phyloP scores from a whole-genome alignment of 306 rosid species.

The Fagus sylvatica region DNA sequence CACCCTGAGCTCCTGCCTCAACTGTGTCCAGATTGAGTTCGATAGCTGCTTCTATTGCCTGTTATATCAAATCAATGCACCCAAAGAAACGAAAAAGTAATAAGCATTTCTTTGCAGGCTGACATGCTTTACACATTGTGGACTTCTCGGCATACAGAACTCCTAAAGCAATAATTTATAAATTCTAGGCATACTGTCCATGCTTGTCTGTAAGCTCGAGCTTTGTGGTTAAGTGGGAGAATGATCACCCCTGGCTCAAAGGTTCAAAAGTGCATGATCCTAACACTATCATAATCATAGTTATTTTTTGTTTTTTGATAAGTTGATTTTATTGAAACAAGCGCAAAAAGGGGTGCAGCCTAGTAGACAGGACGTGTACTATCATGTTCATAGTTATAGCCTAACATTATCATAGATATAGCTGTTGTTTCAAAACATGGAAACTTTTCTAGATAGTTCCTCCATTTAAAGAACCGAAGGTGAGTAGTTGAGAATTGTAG shows the following conservation, averaged over 20 bases:
- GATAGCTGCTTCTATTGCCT: constrained; percentile 99
- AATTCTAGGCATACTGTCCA: not conserved
- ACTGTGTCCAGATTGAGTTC: constrained; percentile 79
- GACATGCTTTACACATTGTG: not conserved
- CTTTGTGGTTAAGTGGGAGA: not conserved
- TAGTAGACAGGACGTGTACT: not conserved
- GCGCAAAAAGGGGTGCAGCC: too few species aligned
- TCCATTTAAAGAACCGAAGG: not conserved
- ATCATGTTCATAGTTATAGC: not conserved
- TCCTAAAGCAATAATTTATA: not conserved
- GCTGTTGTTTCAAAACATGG: not conserved
- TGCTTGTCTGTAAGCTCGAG: not conserved
- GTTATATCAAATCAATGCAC: constrained; percentile 19
- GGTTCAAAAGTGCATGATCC: not conserved
- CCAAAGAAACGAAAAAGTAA: not conserved
- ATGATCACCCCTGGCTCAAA: not conserved
- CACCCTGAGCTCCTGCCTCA: constrained; percentile 99
- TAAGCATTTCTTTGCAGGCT: not conserved
- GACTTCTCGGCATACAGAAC: not conserved
- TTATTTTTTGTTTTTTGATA: not conserved
- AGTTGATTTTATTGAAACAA: too few species aligned
- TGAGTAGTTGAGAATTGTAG: not conserved
- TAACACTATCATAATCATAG: not conserved
- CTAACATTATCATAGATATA: not conserved
- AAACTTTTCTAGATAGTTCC: not conserved